Conservation (phyloP, 1,284 basidiomycete genomes). For the Vanrija pseudolonga region DNA sequence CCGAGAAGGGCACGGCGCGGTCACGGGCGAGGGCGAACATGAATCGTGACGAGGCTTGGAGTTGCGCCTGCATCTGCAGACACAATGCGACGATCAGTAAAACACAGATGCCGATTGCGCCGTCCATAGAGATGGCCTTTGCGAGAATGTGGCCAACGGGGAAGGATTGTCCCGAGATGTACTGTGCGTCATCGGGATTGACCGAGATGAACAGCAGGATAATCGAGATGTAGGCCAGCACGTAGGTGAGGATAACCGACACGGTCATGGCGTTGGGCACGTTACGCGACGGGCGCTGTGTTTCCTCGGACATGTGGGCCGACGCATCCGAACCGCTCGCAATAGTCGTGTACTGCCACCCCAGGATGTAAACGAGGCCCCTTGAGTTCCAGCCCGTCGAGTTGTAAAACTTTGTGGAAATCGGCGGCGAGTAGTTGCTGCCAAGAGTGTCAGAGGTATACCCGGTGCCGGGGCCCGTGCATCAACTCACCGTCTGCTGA, state of each 20-base stretch:
- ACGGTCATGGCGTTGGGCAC: conserved; percentile 47
- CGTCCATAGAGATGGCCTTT: conserved; percentile 29
- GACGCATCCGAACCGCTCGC: conserved; percentile 32
- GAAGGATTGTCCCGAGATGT: conserved; percentile 30
- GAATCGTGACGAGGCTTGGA: conserved; percentile 48
- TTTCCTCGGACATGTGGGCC: conserved; percentile 45
- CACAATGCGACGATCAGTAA: conserved; percentile 31
- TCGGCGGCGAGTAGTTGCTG: conserved; percentile 9
- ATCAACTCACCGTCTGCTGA: conserved; percentile 19
- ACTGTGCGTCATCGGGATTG: conserved; percentile 27
- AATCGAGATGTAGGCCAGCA: conserved; percentile 44
- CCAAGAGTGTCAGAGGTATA: not conserved
- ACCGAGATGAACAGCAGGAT: conserved; percentile 42
- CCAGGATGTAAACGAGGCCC: conserved; percentile 42
- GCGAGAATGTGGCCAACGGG: conserved; percentile 44
- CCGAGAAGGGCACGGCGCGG: conserved; percentile 46
- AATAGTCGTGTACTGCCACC: conserved; percentile 44
- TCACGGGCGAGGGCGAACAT: conserved; percentile 45
- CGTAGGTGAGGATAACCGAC: conserved; percentile 36
- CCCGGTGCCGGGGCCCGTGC: not conserved
- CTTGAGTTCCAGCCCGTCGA: conserved; percentile 31
- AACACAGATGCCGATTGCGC: conserved; percentile 35
- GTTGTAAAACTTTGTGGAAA: conserved; percentile 26
- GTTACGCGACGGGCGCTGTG: conserved; percentile 45
- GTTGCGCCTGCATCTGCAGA: conserved; percentile 44